Evolutionary conservation across 1,139 yeast genomes (phyloP).

Genomic region (Debaryomyces fabryi): DNA sequence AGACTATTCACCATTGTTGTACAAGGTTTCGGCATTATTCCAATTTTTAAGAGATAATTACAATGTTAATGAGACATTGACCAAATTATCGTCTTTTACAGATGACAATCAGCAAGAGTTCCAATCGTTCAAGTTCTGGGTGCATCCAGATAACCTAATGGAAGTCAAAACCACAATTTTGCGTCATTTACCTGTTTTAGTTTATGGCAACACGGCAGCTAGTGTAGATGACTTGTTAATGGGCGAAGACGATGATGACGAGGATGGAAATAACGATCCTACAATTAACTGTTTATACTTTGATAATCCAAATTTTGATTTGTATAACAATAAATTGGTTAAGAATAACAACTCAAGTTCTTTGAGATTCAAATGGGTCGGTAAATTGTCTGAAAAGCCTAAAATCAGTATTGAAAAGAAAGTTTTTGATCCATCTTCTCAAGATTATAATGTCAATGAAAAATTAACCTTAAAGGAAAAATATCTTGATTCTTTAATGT

Average conservation of each 20-base stretch:
- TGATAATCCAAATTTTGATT: conserved; percentile 79
- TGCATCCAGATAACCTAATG: conserved; percentile 94
- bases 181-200: conserved; percentile 89
- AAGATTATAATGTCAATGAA: conserved; percentile 57
- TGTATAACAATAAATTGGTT: conserved; percentile 82
- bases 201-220: conserved; percentile 56
- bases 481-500: conserved; percentile 62
- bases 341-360: conserved; percentile 72
- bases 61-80: conserved; percentile 43
- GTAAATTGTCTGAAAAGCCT: conserved; percentile 73
- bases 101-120: conserved; percentile 56
- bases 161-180: conserved; percentile 93
- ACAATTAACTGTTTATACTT: conserved; percentile 84
- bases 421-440: conserved; percentile 60
- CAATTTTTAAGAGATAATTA: conserved; percentile 75
- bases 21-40: conserved; percentile 79
- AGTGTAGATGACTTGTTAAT: conserved; percentile 40
- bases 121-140: conserved; percentile 90
- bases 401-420: conserved; percentile 82
- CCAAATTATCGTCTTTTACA: conserved; percentile 49
- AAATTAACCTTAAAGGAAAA: conserved; percentile 77
- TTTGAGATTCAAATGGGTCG: conserved; percentile 88
- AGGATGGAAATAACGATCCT: conserved; percentile 60
- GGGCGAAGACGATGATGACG: conserved; percentile 31
- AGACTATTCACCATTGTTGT: conserved; percentile 89